Percentiles rank a stretch among this genome's conserved stretches.
Evolutionary conservation across 225 moss, liverwort and hornwort genomes (phyloP).

Genomic region (Marchantia paleacea): DNA sequence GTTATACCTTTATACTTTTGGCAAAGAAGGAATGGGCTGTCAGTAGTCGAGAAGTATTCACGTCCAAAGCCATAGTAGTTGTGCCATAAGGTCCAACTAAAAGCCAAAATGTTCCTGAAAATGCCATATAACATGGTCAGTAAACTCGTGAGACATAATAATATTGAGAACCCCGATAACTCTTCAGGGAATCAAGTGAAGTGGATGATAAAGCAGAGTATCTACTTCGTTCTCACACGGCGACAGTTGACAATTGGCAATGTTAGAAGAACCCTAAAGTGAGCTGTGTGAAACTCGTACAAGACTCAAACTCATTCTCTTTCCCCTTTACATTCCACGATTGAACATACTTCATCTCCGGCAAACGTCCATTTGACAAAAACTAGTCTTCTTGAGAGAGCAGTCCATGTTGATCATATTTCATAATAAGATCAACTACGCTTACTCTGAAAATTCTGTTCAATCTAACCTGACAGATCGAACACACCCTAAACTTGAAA

Average conservation of each 20-base stretch:
- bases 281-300: too few relatives aligned
- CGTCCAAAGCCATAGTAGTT: conserved; percentile 25
- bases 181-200: background rate
- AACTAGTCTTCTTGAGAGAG: too few relatives aligned
- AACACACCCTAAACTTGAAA: background rate
- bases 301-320: background rate
- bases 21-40: conserved; percentile 16
- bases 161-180: background rate
- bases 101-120: conserved; percentile 23
- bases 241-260: too few relatives aligned
- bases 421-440: background rate
- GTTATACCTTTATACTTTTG: conserved; percentile 24
- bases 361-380: too few relatives aligned
- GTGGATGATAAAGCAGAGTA: background rate
- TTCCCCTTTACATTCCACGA: too few relatives aligned
- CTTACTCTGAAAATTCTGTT: background rate
- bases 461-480: background rate
- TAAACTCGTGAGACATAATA: background rate
- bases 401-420: too few relatives aligned
- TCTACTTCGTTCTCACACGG: background rate
- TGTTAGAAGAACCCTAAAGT: too few relatives aligned
- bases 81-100: conserved; percentile 14
- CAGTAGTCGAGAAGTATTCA: conserved; percentile 39
- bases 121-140: background rate
- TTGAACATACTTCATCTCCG: too few relatives aligned